These are phyloP conservation scores for Phytophthora niederhauseri DNA, from an alignment of 352 stramenopile species.

Conservation along the genomic window DNA sequence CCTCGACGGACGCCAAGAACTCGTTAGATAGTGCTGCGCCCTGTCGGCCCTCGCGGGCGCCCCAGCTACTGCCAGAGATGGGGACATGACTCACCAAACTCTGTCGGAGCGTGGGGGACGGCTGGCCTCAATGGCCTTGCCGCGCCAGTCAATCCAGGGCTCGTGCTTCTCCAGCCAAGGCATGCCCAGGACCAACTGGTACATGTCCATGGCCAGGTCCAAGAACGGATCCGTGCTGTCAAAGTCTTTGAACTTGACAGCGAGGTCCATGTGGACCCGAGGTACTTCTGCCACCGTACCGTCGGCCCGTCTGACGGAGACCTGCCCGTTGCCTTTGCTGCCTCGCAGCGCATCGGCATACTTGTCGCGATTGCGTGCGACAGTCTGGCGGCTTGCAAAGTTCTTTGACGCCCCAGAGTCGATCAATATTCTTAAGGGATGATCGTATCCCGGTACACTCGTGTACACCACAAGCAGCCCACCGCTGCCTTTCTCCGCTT, in stretches of 20 bases:
- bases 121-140: slow-evolving; percentile 12
- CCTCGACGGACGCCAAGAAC: background rate
- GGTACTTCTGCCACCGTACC: background rate
- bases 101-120: background rate
- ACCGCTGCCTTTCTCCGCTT: no score
- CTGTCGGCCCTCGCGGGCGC: background rate
- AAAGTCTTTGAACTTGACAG: slow-evolving; percentile 21
- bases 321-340: slow-evolving; percentile 6
- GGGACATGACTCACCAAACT: slow-evolving; percentile 20
- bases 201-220: slow-evolving; percentile 21
- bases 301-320: slow-evolving; percentile 12
- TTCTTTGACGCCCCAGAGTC: no score
- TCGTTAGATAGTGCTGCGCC: background rate
- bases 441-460: no score
- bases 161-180: slow-evolving; percentile 23
- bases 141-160: slow-evolving; percentile 25
- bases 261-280: background rate
- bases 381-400: slow-evolving; percentile 9
- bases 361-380: no score
- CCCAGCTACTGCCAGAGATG: background rate
- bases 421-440: no score
- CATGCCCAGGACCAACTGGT: slow-evolving; percentile 32
- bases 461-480: no score
- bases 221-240: slow-evolving; percentile 11
- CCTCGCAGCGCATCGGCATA: slow-evolving; percentile 7